These are phyloP conservation scores for Coemansia sp. DNA, from an alignment of 192 early-diverging fungal genomes.

Conservation along the genomic window DNA sequence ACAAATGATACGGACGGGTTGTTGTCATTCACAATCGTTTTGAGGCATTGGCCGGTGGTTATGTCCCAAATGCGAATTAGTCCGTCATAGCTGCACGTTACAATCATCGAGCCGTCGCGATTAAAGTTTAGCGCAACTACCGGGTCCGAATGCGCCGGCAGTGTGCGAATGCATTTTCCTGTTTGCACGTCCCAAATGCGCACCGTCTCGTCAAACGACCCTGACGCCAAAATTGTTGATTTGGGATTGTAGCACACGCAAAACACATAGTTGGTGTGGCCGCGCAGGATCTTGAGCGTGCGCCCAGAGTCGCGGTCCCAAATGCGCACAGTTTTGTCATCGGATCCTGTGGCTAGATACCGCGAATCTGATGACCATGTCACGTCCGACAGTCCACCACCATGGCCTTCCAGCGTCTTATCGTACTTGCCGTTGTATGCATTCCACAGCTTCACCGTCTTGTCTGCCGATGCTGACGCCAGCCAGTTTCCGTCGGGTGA, in stretches of 20 bases:
- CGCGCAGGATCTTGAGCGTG: constrained; percentile 74
- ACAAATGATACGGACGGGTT: constrained; percentile 96
- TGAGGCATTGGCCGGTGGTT: constrained; percentile 94
- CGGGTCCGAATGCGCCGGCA: constrained; percentile 95
- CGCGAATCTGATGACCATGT: constrained; percentile 94
- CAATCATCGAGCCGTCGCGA: constrained; percentile 94
- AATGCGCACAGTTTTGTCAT: constrained; percentile 93
- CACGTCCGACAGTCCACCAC: constrained; percentile 91
- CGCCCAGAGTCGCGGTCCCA: constrained; percentile 79
- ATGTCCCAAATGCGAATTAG: constrained; percentile 99
- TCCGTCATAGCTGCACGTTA: constrained; percentile 92
- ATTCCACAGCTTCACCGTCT: constrained; percentile 93
- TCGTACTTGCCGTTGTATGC: constrained; percentile 81
- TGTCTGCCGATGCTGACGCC: constrained; percentile 86
- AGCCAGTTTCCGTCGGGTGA: constrained; percentile 98
- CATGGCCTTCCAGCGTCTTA: constrained; percentile 85
- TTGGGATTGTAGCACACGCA: constrained; percentile 96
- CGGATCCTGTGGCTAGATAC: constrained; percentile 84
- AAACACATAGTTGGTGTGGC: constrained; percentile 97
- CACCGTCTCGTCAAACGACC: constrained; percentile 96
- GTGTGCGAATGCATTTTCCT: constrained; percentile 87
- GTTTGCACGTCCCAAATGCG: constrained; percentile 94
- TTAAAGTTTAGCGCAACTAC: constrained; percentile 96
- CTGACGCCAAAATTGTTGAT: constrained; percentile 91
- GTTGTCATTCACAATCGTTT: constrained; percentile 94